Percentiles rank a stretch among this genome's conserved stretches.
These are phyloP conservation scores for Amanita thiersii DNA, from an alignment of 768 basidiomycete genomes.

Conservation along the genomic window DNA sequence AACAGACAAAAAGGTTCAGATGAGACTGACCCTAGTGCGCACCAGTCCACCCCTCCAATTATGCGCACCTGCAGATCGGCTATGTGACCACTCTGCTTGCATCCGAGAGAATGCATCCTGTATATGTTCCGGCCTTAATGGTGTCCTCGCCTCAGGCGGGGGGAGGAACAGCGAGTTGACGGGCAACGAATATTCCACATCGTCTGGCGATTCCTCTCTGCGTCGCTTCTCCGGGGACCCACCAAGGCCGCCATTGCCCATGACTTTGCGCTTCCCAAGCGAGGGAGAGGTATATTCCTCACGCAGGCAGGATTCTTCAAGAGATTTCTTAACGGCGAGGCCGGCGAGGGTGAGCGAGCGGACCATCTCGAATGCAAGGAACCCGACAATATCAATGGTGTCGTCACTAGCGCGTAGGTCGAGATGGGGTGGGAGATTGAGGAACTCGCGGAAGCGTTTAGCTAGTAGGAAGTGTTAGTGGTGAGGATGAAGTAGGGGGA, in stretches of 20 bases:
- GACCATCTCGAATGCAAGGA: conserved; percentile 96
- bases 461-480: conserved; percentile 36
- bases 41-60: conserved; percentile 86
- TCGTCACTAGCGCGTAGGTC: conserved; percentile 91
- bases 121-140: conserved; percentile 78
- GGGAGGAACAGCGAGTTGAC: conserved; percentile 72
- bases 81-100: conserved; percentile 79
- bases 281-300: conserved; percentile 61
- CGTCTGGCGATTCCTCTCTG: conserved; percentile 54
- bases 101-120: conserved; percentile 88
- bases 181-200: conserved; percentile 55
- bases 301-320: conserved; percentile 63
- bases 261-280: conserved; percentile 63
- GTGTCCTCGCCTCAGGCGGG: conserved; percentile 73
- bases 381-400: conserved; percentile 93
- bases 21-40: conserved; percentile 72
- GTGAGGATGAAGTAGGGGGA: not conserved
- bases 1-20: conserved; percentile 33
- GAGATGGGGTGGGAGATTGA: conserved; percentile 79
- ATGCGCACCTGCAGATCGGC: conserved; percentile 77
- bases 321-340: conserved; percentile 70
- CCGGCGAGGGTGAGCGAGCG: conserved; percentile 87
- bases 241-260: conserved; percentile 23
- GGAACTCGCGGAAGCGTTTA: conserved; percentile 91
- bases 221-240: conserved; percentile 44